Evolutionary conservation across 139 green algal species (phyloP).

Genomic region (Closterium sp.): DNA sequence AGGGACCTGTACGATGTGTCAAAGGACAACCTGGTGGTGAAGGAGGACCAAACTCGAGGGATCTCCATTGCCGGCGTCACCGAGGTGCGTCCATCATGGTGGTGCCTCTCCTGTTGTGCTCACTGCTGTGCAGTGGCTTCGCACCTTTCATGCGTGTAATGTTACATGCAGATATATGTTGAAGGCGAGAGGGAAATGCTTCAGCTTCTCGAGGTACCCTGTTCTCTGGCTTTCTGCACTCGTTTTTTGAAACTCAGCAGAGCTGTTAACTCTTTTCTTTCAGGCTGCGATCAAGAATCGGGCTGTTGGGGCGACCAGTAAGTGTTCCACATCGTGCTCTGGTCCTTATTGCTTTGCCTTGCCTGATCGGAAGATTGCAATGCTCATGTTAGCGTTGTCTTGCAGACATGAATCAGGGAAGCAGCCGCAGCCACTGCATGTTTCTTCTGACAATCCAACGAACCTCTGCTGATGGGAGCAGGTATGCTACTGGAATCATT

Average conservation of each 20-base stretch:
- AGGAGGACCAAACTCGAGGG: slow-evolving; percentile 21
- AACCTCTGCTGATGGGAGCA: neutral
- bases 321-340: no score
- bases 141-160: neutral
- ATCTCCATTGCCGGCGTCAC: slow-evolving; percentile 41
- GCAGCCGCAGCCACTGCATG: slow-evolving; percentile 45
- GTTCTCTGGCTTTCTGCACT: neutral
- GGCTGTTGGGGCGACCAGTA: slow-evolving; percentile 21
- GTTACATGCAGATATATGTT: slow-evolving; percentile 7
- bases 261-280: neutral
- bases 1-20: slow-evolving; percentile 43
- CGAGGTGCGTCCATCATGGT: slow-evolving; percentile 23
- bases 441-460: slow-evolving; percentile 25
- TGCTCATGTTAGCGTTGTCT: neutral
- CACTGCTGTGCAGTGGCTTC: neutral
- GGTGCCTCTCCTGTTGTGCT: neutral
- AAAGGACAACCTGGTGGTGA: slow-evolving; percentile 48
- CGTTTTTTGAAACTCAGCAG: neutral
- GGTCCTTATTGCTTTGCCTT: no score
- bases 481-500: neutral
- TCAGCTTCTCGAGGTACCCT: slow-evolving; percentile 16
- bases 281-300: slow-evolving; percentile 24
- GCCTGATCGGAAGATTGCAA: neutral
- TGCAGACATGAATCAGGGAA: slow-evolving; percentile 51
- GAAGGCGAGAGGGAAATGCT: slow-evolving; percentile 33